Conservation (phyloP, 2,329 filamentous ascomycete species). For the Onygenales sp. region DNA sequence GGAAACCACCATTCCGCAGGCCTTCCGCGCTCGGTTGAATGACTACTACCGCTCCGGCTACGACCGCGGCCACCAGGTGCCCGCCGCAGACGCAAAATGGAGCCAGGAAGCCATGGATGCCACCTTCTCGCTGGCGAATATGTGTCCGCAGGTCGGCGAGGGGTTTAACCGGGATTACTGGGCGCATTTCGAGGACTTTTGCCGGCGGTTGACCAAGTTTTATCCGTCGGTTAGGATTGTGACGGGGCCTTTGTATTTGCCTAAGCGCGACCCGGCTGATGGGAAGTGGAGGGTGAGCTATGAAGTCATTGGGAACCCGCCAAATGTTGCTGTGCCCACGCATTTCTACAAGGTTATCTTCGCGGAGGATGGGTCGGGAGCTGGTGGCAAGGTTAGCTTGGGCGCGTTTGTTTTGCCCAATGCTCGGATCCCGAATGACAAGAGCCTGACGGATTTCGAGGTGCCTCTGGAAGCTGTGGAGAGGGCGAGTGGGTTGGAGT, state of each 20-base stretch:
- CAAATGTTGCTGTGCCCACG: constrained; percentile 89
- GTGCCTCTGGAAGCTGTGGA: constrained; percentile 90
- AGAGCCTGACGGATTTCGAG: constrained; percentile 84
- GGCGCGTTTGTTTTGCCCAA: constrained; percentile 95
- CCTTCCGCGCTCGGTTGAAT: constrained; percentile 80
- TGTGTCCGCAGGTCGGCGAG: constrained; percentile 96
- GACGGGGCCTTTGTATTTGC: constrained; percentile 88
- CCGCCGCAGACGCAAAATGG: constrained; percentile 94
- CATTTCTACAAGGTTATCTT: constrained; percentile 99
- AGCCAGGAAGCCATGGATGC: constrained; percentile 88
- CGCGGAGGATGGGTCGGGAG: constrained; percentile 65
- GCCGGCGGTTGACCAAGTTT: constrained; percentile 64
- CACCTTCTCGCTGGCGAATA: constrained; percentile 88
- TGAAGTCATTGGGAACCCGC: constrained; percentile 89
- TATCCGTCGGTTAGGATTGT: constrained; percentile 88
- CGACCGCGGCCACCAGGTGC: constrained; percentile 93
- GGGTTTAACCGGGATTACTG: constrained; percentile 99
- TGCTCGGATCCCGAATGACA: constrained; percentile 75
- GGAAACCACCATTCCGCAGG: constrained; percentile 66
- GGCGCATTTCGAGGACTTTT: constrained; percentile 98
- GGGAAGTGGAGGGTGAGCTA: constrained; percentile 94
- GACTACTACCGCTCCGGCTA: constrained; percentile 95
- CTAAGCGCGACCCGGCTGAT: constrained; percentile 68
- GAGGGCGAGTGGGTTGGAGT: constrained; percentile 83
- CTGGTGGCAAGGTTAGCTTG: constrained; percentile 67